phyloP scores from a whole-genome alignment of 2,329 filamentous ascomycete species.

The Botrytis tulipae region DNA sequence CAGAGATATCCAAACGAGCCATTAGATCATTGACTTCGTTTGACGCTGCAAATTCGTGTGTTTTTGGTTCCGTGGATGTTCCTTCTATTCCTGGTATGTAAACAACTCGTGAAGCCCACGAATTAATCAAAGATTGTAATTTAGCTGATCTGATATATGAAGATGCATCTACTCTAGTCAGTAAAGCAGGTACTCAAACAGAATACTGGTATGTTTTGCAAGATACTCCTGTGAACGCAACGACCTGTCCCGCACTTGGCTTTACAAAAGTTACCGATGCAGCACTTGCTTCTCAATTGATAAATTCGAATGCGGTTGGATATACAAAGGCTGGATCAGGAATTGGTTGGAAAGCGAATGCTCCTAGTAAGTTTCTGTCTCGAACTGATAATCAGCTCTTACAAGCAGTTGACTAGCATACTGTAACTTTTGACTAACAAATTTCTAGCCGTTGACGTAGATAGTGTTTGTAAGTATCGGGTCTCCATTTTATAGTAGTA shows the following conservation, averaged over 20 bases:
- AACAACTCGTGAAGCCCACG: too few species aligned
- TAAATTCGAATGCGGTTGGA: slow-evolving; percentile 1
- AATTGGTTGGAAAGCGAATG: not conserved
- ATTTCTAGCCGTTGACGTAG: not conserved
- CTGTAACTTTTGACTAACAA: not conserved
- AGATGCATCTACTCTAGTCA: slow-evolving; percentile 3
- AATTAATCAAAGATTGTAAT: not conserved
- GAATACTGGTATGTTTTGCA: slow-evolving; percentile 10
- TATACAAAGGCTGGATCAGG: not conserved
- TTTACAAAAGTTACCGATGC: not conserved
- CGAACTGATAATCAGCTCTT: not conserved
- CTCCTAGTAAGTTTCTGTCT: not conserved
- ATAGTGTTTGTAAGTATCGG: slow-evolving; percentile 5
- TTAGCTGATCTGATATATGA: not conserved
- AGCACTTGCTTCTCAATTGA: slow-evolving; percentile 6
- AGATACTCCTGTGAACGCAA: not conserved
- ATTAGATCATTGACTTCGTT: not conserved
- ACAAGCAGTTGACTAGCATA: too few species aligned
- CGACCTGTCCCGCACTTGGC: not conserved
- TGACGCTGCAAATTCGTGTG: not conserved
- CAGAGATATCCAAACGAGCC: not conserved
- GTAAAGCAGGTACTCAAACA: not conserved
- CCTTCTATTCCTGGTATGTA: not conserved
- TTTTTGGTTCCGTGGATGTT: not conserved
- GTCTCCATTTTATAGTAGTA: not conserved